Base-by-base conservation (phyloP, 1,284 basidiomycete species). In the Tausonia pullulans region DNA sequence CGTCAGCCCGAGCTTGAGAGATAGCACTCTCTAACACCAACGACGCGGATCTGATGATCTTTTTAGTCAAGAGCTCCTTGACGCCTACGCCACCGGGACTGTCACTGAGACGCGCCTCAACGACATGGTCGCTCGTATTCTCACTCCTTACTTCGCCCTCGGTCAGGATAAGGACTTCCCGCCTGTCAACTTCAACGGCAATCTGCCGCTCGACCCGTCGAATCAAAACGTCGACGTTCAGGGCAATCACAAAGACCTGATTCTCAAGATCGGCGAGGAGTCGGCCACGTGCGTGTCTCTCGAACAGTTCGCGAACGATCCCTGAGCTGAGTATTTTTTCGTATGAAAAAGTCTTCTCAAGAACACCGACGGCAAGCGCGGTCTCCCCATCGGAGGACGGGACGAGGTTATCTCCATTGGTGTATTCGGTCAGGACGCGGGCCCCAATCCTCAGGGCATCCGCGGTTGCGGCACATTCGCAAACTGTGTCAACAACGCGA, bases 71-170 rank as follows among this genome's bases (percentile, higher is more conserved):
- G 71, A 72, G 27, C 81, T 92, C n/a, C 82, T 83, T 0, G 78
- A 78, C 10, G 86, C 80, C 57, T 85, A 92, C 45, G 74, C 81
- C 62, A 84, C 87, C 67, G 85, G 85, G 27, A 84, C 83, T 0
- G 85, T 92, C 57, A 78, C 84, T 0, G 78, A 81, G 66, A 70
- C 78, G 0, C 83, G 89, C 46, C 71, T 80, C 13, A 75, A 78
- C 58, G 79, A 80, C 60, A 76, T 76, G 74, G 75, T 68, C 6
- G 68, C 67, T 43, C 71, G 74, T 13, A 82, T 87, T 68, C 74
- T 87, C 51, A 83, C 83, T 0, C 78, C 77, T 0, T 87, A 82
- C 80, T 86, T 82, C 70, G 78, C 80, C 48, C 75, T 83, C 27
- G 79, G 79, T 16, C 88, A 90, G 75, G 72, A 79, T 49, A 71